Base-by-base conservation (phyloP, 345 rosid genomes). In the Syzygium aqueum region DNA sequence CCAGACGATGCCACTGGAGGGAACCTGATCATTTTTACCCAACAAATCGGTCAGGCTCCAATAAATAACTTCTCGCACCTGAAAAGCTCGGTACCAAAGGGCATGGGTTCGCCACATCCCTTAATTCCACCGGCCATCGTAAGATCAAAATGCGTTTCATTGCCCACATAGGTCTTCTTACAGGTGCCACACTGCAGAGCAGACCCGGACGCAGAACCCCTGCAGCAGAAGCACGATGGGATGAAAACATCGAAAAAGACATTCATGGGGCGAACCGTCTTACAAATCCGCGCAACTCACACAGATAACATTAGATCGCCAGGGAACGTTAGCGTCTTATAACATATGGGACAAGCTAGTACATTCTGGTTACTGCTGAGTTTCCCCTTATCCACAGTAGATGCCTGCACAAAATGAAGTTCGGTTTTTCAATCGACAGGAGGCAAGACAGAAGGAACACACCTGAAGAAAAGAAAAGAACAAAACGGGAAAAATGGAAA, bases 311-410 rank as follows among this genome's bases (percentile, higher is more conserved):
- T 84, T 17, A 91, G 84, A 85, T 88, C 92, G 57, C 91, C 88
- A 17, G 67, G 88, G 88, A 83, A 49, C 21, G 90, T 89, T 9
- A 96, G 88, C 12, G 91, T 94, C 87, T 88, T 77, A 85, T 92
- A 96, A 91, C 98, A 96, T 49, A 97, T 90, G 50, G 99, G 99
- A 90, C 98, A 97, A 82, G 98, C 98, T 87, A 96, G 89, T 51
- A 91, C 84, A 78, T 86, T 87, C 84, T 87, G 89, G 86, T 80
- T 88, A 10, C 49, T 50, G 51, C 77, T 63, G 46, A 83, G 91
- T 57, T 92, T 90, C 87, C 87, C 90, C 33, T 91, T 90, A n/a
- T 87, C 93, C 90, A 53, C 88, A 25, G 56, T 77, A 12, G 92
- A 40, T 46, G 91, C 94, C 93, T 94, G n/a, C 82, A 37, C 27